phyloP scores from a whole-genome alignment of 495 filamentous ascomycete genomes.

The Venustampulla echinocandica region DNA sequence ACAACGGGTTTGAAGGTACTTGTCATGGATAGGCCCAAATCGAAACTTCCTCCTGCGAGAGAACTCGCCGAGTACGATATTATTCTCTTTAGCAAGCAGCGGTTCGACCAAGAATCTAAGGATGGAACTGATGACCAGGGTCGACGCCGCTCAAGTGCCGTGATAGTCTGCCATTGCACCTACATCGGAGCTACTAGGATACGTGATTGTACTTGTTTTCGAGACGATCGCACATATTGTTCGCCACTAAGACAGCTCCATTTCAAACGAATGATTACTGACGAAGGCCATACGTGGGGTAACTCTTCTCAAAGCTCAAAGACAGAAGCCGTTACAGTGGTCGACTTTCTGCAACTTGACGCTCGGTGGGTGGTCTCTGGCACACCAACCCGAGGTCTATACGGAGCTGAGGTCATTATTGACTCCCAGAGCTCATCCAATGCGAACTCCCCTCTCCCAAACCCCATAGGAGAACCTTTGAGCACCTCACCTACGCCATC shows the following conservation, averaged over 20 bases:
- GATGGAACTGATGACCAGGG: slow-evolving; percentile 26
- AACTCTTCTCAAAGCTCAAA: slow-evolving; percentile 43
- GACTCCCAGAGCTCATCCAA: slow-evolving; percentile 18
- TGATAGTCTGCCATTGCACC: slow-evolving; percentile 28
- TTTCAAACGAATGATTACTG: slow-evolving; percentile 80
- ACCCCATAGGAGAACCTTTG: not conserved
- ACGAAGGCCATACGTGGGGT: slow-evolving; percentile 82
- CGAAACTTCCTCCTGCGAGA: slow-evolving; percentile 45
- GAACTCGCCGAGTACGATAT: slow-evolving; percentile 66
- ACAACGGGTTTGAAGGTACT: slow-evolving; percentile 57
- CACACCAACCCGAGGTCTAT: slow-evolving; percentile 73
- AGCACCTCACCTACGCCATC: not conserved
- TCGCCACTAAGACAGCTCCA: slow-evolving; percentile 63
- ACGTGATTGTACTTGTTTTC: slow-evolving; percentile 34
- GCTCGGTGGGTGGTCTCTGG: slow-evolving; percentile 86
- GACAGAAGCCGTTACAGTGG: slow-evolving; percentile 56
- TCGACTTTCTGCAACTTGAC: slow-evolving; percentile 60
- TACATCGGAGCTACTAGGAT: slow-evolving; percentile 34
- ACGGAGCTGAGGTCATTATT: slow-evolving; percentile 19
- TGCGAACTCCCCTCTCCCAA: not conserved
- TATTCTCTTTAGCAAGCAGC: slow-evolving; percentile 63
- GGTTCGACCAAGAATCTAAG: slow-evolving; percentile 57
- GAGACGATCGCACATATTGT: slow-evolving; percentile 32
- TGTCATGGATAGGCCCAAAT: slow-evolving; percentile 41
- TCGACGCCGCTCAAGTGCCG: slow-evolving; percentile 1